These are phyloP conservation scores for Fennellomyces sp. DNA, from an alignment of 371 early-diverging fungal species.

Conservation along the genomic window DNA sequence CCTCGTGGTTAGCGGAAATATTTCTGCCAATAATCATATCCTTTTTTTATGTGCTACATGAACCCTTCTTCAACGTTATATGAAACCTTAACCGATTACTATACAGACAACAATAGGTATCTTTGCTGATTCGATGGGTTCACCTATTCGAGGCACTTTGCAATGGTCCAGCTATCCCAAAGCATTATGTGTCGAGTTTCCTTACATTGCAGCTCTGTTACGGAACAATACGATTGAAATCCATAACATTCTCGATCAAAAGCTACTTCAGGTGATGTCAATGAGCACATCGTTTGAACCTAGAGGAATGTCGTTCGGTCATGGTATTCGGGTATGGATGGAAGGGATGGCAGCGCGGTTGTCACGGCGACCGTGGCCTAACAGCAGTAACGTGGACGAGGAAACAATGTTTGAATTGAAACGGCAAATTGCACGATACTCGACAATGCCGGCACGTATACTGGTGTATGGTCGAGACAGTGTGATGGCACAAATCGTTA, in stretches of 20 bases:
- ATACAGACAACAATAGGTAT: conserved; percentile 66
- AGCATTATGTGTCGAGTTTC: conserved; percentile 73
- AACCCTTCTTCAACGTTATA: background rate
- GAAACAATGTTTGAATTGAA: conserved; percentile 20
- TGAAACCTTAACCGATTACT: conserved; percentile 6
- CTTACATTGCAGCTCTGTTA: conserved; percentile 76
- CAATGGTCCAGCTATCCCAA: conserved; percentile 78
- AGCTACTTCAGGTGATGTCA: conserved; percentile 59
- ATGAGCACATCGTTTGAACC: conserved; percentile 54
- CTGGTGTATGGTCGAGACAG: conserved; percentile 65
- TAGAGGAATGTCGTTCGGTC: conserved; percentile 52
- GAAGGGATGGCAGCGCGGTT: conserved; percentile 36
- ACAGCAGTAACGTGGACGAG: conserved; percentile 29
- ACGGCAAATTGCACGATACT: conserved; percentile 38
- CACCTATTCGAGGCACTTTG: conserved; percentile 79
- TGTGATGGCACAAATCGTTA: conserved; percentile 67
- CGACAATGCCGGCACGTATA: conserved; percentile 58
- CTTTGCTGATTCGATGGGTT: conserved; percentile 70
- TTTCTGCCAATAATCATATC: conserved; percentile 32
- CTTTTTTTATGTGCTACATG: conserved; percentile 29
- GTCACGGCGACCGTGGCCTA: conserved; percentile 42
- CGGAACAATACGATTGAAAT: conserved; percentile 71
- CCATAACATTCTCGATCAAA: conserved; percentile 76
- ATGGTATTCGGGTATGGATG: conserved; percentile 55
- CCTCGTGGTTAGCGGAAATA: conserved; percentile 68